These are phyloP conservation scores for Hylodesmum podocarpum DNA, from an alignment of 306 rosid species.

Conservation along the genomic window DNA sequence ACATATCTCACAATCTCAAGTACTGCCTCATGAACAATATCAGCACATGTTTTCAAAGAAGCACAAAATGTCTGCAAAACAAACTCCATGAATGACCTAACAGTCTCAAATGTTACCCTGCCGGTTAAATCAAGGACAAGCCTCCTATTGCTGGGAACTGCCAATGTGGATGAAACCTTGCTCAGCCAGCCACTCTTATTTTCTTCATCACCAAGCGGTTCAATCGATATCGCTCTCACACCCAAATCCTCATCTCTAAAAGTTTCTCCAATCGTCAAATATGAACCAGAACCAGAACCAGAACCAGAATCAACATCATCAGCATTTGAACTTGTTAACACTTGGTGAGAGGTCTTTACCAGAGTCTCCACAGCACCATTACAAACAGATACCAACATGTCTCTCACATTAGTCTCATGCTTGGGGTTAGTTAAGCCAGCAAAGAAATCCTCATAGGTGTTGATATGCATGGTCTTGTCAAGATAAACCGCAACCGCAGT, in stretches of 20 bases:
- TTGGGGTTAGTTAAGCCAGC: slow-evolving; percentile 76
- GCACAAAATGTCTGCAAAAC: slow-evolving; percentile 50
- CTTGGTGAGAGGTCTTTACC: slow-evolving; percentile 70
- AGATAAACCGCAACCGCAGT: slow-evolving; percentile 76
- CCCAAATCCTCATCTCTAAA: slow-evolving; percentile 12
- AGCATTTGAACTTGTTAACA: slow-evolving; percentile 48
- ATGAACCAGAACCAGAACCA: slow-evolving; percentile 24
- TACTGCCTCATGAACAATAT: slow-evolving; percentile 50
- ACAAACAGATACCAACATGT: slow-evolving; percentile 57
- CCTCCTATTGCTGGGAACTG: slow-evolving; percentile 62
- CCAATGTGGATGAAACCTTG: slow-evolving; percentile 56
- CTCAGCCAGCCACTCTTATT: slow-evolving; percentile 47
- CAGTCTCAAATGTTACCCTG: slow-evolving; percentile 72
- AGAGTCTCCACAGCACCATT: slow-evolving; percentile 76
- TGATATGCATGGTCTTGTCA: slow-evolving; percentile 81
- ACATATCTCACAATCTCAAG: slow-evolving; percentile 61
- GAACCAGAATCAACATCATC: slow-evolving; percentile 16
- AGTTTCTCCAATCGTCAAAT: slow-evolving; percentile 30
- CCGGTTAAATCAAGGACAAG: slow-evolving; percentile 64
- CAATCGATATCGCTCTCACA: slow-evolving; percentile 6
- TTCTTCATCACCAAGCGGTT: slow-evolving; percentile 22
- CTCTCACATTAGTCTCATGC: slow-evolving; percentile 61
- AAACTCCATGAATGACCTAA: slow-evolving; percentile 67
- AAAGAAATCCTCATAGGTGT: slow-evolving; percentile 70
- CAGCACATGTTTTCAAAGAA: slow-evolving; percentile 40